phyloP scores from a whole-genome alignment of 1,284 basidiomycete species.

The Tilletia horrida region DNA sequence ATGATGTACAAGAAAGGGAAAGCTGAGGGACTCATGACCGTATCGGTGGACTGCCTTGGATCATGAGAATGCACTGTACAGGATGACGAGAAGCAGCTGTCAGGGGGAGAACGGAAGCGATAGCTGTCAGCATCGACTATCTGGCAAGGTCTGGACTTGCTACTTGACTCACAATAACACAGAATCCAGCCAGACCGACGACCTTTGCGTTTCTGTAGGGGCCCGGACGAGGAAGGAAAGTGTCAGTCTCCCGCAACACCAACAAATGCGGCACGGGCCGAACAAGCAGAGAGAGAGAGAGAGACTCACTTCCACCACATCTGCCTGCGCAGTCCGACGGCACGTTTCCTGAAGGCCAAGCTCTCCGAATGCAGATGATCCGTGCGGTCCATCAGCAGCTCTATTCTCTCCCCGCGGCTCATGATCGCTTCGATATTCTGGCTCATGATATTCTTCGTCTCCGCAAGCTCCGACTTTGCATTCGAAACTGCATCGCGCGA shows the following conservation, averaged over 20 bases:
- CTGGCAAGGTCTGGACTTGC: neutral
- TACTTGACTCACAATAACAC: slow-evolving; percentile 67
- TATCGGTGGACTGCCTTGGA: no score
- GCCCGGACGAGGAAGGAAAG: neutral
- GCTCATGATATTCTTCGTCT: slow-evolving; percentile 96
- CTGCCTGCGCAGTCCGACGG: slow-evolving; percentile 76
- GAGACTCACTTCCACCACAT: slow-evolving; percentile 78
- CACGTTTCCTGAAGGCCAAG: slow-evolving; percentile 88
- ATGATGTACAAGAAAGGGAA: no score
- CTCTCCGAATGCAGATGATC: slow-evolving; percentile 92
- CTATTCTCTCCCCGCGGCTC: slow-evolving; percentile 87
- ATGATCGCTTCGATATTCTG: slow-evolving; percentile 68
- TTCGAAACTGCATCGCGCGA: slow-evolving; percentile 84
- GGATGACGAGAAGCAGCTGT: slow-evolving; percentile 24
- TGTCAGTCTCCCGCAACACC: neutral
- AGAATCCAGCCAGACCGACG: slow-evolving; percentile 68
- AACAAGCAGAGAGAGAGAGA: neutral
- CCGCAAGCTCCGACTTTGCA: slow-evolving; percentile 83
- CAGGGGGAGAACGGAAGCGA: neutral
- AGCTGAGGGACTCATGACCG: no score
- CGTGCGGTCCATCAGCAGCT: slow-evolving; percentile 93
- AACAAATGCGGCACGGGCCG: no score
- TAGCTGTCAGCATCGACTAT: neutral
- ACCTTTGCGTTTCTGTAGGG: slow-evolving; percentile 61
- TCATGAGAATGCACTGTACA: slow-evolving; percentile 25